Conservation (phyloP, 2,329 filamentous ascomycete species). For the Leptographium procerum region DNA sequence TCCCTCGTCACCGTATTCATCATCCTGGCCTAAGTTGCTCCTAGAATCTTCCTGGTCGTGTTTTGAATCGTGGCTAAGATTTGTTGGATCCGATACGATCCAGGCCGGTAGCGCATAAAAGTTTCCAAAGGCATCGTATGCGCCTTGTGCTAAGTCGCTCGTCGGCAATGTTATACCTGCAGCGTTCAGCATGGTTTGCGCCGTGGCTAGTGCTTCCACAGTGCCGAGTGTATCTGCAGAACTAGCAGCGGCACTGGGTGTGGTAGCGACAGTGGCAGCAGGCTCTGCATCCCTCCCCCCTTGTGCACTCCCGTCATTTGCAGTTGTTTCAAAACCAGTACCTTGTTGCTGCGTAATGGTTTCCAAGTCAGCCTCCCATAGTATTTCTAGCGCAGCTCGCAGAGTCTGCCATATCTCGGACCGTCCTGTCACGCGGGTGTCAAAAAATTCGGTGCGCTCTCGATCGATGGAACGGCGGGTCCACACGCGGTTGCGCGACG, state of each 20-base stretch:
- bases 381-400: conserved; percentile 51
- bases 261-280: not conserved
- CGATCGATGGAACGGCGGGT: conserved; percentile 55
- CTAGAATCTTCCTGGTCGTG: conserved; percentile 16
- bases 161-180: conserved; percentile 65
- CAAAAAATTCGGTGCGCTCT: conserved; percentile 78
- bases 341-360: not conserved
- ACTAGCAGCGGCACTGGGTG: conserved; percentile 19
- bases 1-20: conserved; percentile 1
- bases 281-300: not conserved
- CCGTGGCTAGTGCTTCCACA: conserved; percentile 44
- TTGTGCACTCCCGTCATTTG: not conserved
- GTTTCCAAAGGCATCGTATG: conserved; percentile 59
- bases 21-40: conserved; percentile 17
- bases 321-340: not conserved
- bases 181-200: conserved; percentile 71
- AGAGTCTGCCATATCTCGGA: conserved; percentile 73
- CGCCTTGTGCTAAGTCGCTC: conserved; percentile 59
- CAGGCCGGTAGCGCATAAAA: conserved; percentile 59
- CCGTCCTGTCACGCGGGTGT: conserved; percentile 71
- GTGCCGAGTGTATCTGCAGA: conserved; percentile 20
- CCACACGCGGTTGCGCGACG: conserved; percentile 52
- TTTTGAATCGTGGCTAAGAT: conserved; percentile 26
- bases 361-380: conserved; percentile 41
- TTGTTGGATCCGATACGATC: conserved; percentile 56